These are phyloP conservation scores for Reutealis trisperma DNA, from an alignment of 345 rosid genomes.

Conservation along the genomic window DNA sequence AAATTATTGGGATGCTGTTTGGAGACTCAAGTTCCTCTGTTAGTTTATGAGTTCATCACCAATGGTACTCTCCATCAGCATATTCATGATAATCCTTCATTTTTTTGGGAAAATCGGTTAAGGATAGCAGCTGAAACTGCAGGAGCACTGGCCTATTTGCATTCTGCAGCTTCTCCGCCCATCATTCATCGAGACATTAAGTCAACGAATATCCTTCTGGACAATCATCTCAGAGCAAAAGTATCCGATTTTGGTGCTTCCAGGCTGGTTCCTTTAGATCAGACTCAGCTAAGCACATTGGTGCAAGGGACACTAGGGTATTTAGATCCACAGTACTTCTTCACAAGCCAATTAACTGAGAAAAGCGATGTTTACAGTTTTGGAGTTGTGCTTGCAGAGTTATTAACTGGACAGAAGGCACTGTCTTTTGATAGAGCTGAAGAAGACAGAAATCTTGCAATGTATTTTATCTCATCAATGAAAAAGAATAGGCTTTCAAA, in stretches of 20 bases:
- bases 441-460: slow-evolving; percentile 5
- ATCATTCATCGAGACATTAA: not conserved
- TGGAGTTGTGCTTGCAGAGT: too few species aligned
- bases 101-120: not conserved
- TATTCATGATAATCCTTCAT: not conserved
- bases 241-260: not conserved
- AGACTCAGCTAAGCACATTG: slow-evolving; percentile 2
- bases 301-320: slow-evolving; percentile 3
- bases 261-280: slow-evolving; percentile 36
- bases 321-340: not conserved
- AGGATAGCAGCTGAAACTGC: slow-evolving; percentile 2
- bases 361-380: too few species aligned
- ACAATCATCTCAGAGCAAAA: not conserved
- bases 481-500: slow-evolving; percentile 23
- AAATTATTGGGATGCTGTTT: slow-evolving; percentile 47
- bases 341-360: too few species aligned
- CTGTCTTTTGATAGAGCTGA: too few species aligned
- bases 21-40: slow-evolving; percentile 36
- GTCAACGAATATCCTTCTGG: not conserved
- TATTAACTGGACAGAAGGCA: too few species aligned
- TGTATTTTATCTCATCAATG: slow-evolving; percentile 30
- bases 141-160: not conserved
- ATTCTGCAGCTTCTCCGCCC: not conserved
- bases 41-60: not conserved
- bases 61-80: not conserved